phyloP scores from a whole-genome alignment of 495 filamentous ascomycete genomes.

The Trichoderma orchidacearum region DNA sequence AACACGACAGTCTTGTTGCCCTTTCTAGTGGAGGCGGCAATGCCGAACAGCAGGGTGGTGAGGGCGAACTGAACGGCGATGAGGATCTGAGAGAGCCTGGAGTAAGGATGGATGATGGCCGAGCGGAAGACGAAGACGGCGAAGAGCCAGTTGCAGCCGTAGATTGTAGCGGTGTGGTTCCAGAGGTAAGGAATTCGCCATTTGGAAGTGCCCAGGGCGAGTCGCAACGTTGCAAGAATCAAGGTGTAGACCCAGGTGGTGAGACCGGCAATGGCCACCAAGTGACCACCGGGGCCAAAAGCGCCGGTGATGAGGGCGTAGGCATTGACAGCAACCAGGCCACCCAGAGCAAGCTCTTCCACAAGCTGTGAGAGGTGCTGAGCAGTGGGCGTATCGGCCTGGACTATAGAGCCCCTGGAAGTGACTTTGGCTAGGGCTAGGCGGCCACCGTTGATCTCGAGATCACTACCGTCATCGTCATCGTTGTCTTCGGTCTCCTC shows the following conservation, averaged over 20 bases:
- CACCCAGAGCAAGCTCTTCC: slow-evolving; percentile 63
- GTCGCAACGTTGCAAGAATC: slow-evolving; percentile 55
- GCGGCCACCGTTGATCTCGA: slow-evolving; percentile 36
- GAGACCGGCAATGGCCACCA: slow-evolving; percentile 52
- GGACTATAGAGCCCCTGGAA: slow-evolving; percentile 49
- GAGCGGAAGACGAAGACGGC: slow-evolving; percentile 68
- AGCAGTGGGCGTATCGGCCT: slow-evolving; percentile 62
- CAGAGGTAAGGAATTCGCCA: slow-evolving; percentile 63
- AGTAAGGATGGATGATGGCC: slow-evolving; percentile 62
- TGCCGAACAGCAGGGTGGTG: slow-evolving; percentile 54
- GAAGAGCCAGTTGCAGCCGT: slow-evolving; percentile 71
- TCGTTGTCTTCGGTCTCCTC: slow-evolving; percentile 40
- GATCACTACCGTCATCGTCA: slow-evolving; percentile 46
- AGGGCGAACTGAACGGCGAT: slow-evolving; percentile 59
- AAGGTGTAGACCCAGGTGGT: slow-evolving; percentile 73
- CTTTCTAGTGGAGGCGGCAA: slow-evolving; percentile 71
- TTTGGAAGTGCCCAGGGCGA: slow-evolving; percentile 55
- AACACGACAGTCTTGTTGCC: slow-evolving; percentile 83
- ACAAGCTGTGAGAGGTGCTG: slow-evolving; percentile 54
- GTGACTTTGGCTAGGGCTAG: slow-evolving; percentile 48
- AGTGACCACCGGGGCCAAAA: slow-evolving; percentile 12
- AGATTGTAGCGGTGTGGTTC: slow-evolving; percentile 88
- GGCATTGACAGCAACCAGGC: slow-evolving; percentile 52
- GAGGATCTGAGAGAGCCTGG: slow-evolving; percentile 44
- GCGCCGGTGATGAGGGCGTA: slow-evolving; percentile 36